Evolutionary conservation across 2,329 filamentous ascomycete genomes (phyloP).

Genomic region (Mollisiaceae sp.): DNA sequence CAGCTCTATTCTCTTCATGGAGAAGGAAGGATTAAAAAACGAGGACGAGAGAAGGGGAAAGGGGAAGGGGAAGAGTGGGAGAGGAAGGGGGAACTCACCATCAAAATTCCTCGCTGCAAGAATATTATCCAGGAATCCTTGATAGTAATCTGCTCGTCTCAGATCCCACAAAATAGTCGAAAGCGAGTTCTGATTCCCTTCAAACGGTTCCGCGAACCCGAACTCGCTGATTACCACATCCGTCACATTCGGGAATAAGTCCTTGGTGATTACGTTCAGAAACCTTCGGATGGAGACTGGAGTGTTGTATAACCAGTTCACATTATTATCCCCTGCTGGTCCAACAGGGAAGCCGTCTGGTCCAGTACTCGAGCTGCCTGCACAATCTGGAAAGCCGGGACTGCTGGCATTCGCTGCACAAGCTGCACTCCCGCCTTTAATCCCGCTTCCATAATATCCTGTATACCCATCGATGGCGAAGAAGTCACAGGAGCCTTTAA

Average conservation of each 20-base stretch:
- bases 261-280: conserved; percentile 48
- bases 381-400: conserved; percentile 35
- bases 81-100: conserved; percentile 31
- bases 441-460: conserved; percentile 44
- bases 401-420: conserved; percentile 43
- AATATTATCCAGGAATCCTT: conserved; percentile 71
- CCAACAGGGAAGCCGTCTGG: conserved; percentile 51
- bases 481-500: conserved; percentile 60
- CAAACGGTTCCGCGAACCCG: conserved; percentile 41
- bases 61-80: no score
- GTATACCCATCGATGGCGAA: conserved; percentile 64
- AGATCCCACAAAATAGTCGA: conserved; percentile 71
- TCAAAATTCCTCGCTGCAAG: conserved; percentile 74
- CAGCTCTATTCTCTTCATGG: conserved; percentile 41
- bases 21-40: no score
- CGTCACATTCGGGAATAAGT: conserved; percentile 47
- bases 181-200: conserved; percentile 30
- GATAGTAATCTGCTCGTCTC: conserved; percentile 79
- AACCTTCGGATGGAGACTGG: conserved; percentile 48
- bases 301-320: conserved; percentile 49
- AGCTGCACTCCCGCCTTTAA: conserved; percentile 44
- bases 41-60: no score
- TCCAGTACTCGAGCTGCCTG: conserved; percentile 41
- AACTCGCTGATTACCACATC: conserved; percentile 39
- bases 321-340: conserved; percentile 48